Percentiles rank a stretch among this genome's conserved stretches.
These are phyloP conservation scores for Pseudofabraea citricarpa DNA, from an alignment of 2,329 filamentous ascomycete species.

Conservation along the genomic window DNA sequence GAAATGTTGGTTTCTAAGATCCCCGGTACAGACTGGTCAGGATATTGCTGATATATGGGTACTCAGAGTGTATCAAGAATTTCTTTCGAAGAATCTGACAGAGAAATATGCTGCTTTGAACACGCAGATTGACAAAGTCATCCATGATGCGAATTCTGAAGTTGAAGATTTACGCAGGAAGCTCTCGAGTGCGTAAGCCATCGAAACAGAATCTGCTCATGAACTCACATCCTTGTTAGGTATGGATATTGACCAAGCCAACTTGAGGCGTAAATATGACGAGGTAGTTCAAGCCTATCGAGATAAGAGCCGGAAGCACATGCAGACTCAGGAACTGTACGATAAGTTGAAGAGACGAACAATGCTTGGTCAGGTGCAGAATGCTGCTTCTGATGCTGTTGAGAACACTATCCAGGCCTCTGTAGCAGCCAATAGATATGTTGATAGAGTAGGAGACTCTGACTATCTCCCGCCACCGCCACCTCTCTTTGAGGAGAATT, in stretches of 20 bases:
- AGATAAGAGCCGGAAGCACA: conserved; percentile 66
- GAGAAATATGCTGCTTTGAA: conserved; percentile 66
- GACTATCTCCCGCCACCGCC: conserved; percentile 9
- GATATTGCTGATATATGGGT: conserved; percentile 16
- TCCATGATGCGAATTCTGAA: conserved; percentile 71
- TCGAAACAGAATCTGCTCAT: no score
- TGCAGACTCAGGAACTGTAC: conserved; percentile 63
- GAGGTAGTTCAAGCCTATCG: conserved; percentile 62
- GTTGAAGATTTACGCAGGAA: conserved; percentile 63
- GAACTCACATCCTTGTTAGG: no score
- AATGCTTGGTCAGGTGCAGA: conserved; percentile 49
- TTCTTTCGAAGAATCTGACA: conserved; percentile 63
- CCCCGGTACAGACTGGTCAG: conserved; percentile 7
- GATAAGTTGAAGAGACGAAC: conserved; percentile 54
- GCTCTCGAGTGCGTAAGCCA: conserved; percentile 55
- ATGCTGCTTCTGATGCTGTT: conserved; percentile 47
- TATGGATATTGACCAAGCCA: conserved; percentile 57
- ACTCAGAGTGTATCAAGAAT: conserved; percentile 69
- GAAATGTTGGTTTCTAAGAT: conserved; percentile 59
- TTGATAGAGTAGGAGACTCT: conserved; percentile 17
- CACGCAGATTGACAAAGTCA: conserved; percentile 64
- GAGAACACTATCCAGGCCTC: conserved; percentile 34
- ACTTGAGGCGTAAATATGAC: conserved; percentile 64
- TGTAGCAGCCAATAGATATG: conserved; percentile 18
- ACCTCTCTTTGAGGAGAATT: conserved; percentile 14